Evolutionary conservation across 2,329 filamentous ascomycete species (phyloP), one percentile per base, ranked within the genome.

Genomic region (Neodidymelliopsis sp.): DNA sequence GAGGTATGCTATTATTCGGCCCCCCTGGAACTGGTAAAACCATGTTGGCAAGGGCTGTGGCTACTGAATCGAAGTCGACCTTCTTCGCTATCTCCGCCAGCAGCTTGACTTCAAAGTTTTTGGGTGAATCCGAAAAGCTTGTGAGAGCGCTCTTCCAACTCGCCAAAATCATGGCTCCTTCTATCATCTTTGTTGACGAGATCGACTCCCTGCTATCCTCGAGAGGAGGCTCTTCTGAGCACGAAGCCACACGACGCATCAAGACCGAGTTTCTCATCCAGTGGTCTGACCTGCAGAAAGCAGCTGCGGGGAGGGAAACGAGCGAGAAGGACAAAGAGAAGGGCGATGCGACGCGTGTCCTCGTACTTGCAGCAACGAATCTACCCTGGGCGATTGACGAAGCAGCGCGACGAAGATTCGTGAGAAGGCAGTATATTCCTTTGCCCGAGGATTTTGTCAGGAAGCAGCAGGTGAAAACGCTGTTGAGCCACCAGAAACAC

Each of bases 201-300:
- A 99, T 99, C 55, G 94, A 99, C 71, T 96, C 92, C 0, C 77
- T 99, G 0, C 81, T 99, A 0, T 96, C 91, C 1, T 85, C 91
- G 12, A 82, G 94, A 40, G 89, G 88, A 6, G 90, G 90, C 0
- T 87, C 87, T 3, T 88, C 90, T 1, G 94, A 97, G 66, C 90
- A 97, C 63, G 94, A 99, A 74, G 91, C 94, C 1, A 96, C 91
- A 0, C 82, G 93, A 48, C 84, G 94, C 45, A 96, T 97, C 67
- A 99, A 99, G 75, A 99, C 94, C 0, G 94, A 99, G 68, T 99
- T 99, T 63, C 77, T 99, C 22, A 97, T 99, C 20, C 92, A 97
- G 67, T 99, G 94, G 94, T 94, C 90, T 49, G 91, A 97, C 68
- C 76, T 99, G 2, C 91, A 96, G 66, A 86, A 91, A 56, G 94